phyloP scores from a whole-genome alignment of 2,329 filamentous ascomycete species.

The Hypoxylon sp. region DNA sequence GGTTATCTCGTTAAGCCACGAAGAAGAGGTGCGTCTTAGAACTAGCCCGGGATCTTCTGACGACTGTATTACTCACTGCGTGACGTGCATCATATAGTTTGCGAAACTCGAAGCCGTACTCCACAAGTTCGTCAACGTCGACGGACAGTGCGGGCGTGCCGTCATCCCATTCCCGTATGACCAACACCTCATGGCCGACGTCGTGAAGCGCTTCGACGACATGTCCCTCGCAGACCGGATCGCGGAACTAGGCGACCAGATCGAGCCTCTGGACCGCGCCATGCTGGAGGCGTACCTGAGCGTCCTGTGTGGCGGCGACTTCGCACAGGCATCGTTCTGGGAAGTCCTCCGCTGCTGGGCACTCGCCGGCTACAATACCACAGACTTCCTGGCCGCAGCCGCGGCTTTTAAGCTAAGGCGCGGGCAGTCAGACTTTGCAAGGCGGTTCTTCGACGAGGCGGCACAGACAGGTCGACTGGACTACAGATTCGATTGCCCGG shows the following conservation, averaged over 20 bases:
- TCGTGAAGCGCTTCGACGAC: conserved; percentile 55
- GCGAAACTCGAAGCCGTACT: conserved; percentile 41
- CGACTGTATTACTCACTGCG: neutral
- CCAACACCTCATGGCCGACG: conserved; percentile 54
- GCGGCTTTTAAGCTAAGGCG: conserved; percentile 60
- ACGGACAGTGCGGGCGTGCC: conserved; percentile 57
- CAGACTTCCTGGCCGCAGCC: conserved; percentile 58
- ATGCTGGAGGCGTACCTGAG: conserved; percentile 60
- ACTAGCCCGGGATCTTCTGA: neutral
- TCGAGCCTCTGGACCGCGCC: conserved; percentile 60
- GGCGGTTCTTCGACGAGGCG: conserved; percentile 62
- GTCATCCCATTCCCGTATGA: conserved; percentile 61
- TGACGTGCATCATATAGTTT: neutral
- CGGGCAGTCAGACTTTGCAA: conserved; percentile 63
- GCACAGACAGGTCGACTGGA: conserved; percentile 56
- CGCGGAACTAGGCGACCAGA: conserved; percentile 56
- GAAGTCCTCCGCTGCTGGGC: conserved; percentile 67
- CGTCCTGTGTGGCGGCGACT: conserved; percentile 60
- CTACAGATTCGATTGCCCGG: conserved; percentile 60
- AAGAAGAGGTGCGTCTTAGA: conserved; percentile 57
- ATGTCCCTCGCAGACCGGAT: conserved; percentile 62
- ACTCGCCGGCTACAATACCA: conserved; percentile 59
- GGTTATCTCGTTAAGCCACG: conserved; percentile 57
- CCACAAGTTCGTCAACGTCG: conserved; percentile 63
- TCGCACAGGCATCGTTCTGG: conserved; percentile 61